These are phyloP conservation scores for Hymenoscyphus infarciens DNA, from an alignment of 2,329 filamentous ascomycete genomes.

Conservation along the genomic window DNA sequence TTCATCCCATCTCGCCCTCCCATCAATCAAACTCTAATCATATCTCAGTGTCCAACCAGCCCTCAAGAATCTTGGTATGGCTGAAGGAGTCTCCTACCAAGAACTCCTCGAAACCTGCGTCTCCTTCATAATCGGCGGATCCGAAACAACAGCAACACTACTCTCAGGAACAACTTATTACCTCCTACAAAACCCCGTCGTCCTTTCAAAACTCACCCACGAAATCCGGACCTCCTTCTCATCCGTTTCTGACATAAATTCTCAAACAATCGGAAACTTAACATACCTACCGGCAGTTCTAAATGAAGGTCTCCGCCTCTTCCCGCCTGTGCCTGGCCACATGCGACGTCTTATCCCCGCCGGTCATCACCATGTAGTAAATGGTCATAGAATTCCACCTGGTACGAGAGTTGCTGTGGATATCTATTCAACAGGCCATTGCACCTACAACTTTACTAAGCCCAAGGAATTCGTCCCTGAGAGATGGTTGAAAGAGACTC, in stretches of 20 bases:
- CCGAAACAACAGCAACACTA: conserved; percentile 38
- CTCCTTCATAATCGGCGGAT: conserved; percentile 35
- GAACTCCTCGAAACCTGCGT: conserved; percentile 17
- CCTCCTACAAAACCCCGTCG: conserved; percentile 21
- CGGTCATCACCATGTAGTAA: conserved; percentile 8
- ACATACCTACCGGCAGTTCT: conserved; percentile 38
- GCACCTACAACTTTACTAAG: conserved; percentile 18
- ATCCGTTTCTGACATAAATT: conserved; percentile 20
- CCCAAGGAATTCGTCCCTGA: conserved; percentile 25
- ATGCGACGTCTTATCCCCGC: conserved; percentile 17
- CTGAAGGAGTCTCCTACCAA: conserved; percentile 14
- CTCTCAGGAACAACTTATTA: conserved; percentile 37
- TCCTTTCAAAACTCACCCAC: conserved; percentile 37
- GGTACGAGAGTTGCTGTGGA: conserved; percentile 20
- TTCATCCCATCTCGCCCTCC: neutral
- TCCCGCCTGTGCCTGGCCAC: conserved; percentile 32
- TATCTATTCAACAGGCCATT: conserved; percentile 33
- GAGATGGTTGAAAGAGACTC: conserved; percentile 24
- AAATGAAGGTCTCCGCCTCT: conserved; percentile 38
- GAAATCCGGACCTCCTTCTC: conserved; percentile 43
- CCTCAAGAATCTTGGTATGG: conserved; percentile 29
- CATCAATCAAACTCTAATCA: neutral
- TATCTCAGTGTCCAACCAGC: conserved; percentile 22
- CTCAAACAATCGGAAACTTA: conserved; percentile 9
- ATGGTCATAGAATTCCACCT: conserved; percentile 18